phyloP scores from a whole-genome alignment of 495 filamentous ascomycete species.

The Letharia lupina region DNA sequence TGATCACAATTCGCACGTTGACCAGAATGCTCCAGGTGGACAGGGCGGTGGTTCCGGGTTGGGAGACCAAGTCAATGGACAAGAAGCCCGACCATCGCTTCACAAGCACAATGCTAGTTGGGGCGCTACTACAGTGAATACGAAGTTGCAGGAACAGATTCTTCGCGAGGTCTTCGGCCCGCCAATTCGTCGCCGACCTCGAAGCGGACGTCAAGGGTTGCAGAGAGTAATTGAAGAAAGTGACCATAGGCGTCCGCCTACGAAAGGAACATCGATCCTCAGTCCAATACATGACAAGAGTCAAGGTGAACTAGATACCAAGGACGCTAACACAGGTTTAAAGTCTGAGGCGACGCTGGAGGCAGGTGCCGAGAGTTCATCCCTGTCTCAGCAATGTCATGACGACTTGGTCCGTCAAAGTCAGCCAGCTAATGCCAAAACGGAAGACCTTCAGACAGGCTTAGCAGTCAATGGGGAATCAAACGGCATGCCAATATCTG shows the following conservation, averaged over 20 bases:
- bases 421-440: not conserved
- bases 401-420: conserved; percentile 1
- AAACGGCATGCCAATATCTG: conserved; percentile 4
- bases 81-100: conserved; percentile 28
- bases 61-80: not conserved
- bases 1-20: not conserved
- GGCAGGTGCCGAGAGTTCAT: not conserved
- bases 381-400: not conserved
- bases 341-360: not conserved
- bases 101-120: conserved; percentile 56
- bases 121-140: conserved; percentile 94
- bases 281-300: not conserved
- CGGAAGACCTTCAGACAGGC: not conserved
- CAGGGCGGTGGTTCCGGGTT: not conserved
- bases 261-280: not conserved
- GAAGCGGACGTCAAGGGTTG: conserved; percentile 51
- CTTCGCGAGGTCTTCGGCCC: conserved; percentile 89
- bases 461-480: not conserved
- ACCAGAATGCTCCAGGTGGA: not conserved
- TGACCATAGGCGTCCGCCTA: conserved; percentile 8
- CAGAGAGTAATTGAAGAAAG: conserved; percentile 28
- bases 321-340: not conserved
- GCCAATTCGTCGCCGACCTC: conserved; percentile 57
- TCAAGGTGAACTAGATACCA: not conserved
- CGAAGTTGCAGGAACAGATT: conserved; percentile 79